Percentiles rank a stretch among this genome's conserved stretches.
phyloP scores from a whole-genome alignment of 1,284 basidiomycete genomes.

The Papiliotrema fonsecae region DNA sequence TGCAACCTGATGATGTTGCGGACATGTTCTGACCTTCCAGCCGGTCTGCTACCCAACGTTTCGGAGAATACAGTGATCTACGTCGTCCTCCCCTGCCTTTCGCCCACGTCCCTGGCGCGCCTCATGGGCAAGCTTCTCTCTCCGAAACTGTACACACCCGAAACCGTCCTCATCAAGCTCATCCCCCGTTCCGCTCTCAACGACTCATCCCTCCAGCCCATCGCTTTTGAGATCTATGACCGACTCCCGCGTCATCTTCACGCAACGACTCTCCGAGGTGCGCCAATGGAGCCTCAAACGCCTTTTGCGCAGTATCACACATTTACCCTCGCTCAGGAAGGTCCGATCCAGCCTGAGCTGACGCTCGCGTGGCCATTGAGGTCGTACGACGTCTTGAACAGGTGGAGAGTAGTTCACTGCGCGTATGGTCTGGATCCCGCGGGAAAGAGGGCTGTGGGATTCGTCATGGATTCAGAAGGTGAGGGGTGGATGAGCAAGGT shows the following conservation, averaged over 20 bases:
- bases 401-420: constrained; percentile 28
- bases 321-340: constrained; percentile 29
- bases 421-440: constrained; percentile 19
- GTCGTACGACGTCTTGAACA: constrained; percentile 38
- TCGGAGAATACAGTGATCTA: constrained; percentile 8
- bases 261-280: constrained; percentile 19
- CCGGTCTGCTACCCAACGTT: not conserved
- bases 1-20: not conserved
- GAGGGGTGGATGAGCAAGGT: constrained; percentile 20
- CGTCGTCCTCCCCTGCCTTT: constrained; percentile 6
- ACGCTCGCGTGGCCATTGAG: constrained; percentile 33
- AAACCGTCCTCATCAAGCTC: constrained; percentile 11
- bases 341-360: constrained; percentile 23
- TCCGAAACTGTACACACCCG: not conserved
- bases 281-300: constrained; percentile 8
- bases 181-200: constrained; percentile 9
- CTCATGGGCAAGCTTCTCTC: not conserved
- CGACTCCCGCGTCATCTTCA: constrained; percentile 15
- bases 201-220: not conserved
- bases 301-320: constrained; percentile 21
- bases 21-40: not conserved
- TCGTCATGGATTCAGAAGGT: constrained; percentile 28
- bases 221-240: constrained; percentile 36
- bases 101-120: not conserved
- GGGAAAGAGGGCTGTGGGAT: constrained; percentile 14